Conservation (phyloP, 116 monocot species). For the Iris pallida region DNA sequence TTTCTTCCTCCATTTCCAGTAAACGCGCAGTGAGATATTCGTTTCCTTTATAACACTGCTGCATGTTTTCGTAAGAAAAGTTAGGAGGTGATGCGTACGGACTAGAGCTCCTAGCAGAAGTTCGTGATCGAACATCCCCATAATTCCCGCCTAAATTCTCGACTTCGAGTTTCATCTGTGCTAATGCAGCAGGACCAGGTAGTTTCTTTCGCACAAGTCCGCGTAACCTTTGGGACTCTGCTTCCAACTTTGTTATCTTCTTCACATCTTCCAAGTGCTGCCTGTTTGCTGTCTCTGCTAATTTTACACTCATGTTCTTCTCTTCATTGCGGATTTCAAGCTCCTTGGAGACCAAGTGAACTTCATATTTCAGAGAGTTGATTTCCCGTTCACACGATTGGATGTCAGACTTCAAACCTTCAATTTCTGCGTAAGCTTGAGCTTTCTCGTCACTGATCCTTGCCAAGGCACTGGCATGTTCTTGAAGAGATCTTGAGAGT, state of each 20-base stretch:
- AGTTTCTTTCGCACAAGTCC: conserved; percentile 68
- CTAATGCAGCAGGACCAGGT: conserved; percentile 76
- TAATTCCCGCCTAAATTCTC: conserved; percentile 47
- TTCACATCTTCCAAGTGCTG: conserved; percentile 69
- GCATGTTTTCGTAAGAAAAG: conserved; percentile 47
- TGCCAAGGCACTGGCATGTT: conserved; percentile 37
- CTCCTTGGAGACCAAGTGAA: conserved; percentile 63
- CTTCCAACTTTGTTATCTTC: conserved; percentile 71
- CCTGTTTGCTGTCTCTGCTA: conserved; percentile 58
- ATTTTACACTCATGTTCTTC: conserved; percentile 60
- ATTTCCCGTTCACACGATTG: conserved; percentile 65
- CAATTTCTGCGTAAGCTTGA: conserved; percentile 64
- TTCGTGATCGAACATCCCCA: conserved; percentile 29
- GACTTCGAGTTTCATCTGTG: conserved; percentile 77
- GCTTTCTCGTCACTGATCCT: conserved; percentile 50
- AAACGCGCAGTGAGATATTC: conserved; percentile 63
- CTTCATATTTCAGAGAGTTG: conserved; percentile 67
- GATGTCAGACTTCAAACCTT: conserved; percentile 37
- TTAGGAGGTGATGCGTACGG: conserved; percentile 31
- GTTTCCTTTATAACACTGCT: conserved; percentile 64
- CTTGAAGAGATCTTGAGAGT: conserved; percentile 52
- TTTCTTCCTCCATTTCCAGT: conserved; percentile 71
- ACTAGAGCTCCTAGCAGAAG: conserved; percentile 31
- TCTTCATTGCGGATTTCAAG: conserved; percentile 80
- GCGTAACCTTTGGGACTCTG: conserved; percentile 73